Percentiles rank a stretch among this genome's conserved stretches.
phyloP scores from a whole-genome alignment of 768 basidiomycete species.

The Pleurotus cornucopiae region DNA sequence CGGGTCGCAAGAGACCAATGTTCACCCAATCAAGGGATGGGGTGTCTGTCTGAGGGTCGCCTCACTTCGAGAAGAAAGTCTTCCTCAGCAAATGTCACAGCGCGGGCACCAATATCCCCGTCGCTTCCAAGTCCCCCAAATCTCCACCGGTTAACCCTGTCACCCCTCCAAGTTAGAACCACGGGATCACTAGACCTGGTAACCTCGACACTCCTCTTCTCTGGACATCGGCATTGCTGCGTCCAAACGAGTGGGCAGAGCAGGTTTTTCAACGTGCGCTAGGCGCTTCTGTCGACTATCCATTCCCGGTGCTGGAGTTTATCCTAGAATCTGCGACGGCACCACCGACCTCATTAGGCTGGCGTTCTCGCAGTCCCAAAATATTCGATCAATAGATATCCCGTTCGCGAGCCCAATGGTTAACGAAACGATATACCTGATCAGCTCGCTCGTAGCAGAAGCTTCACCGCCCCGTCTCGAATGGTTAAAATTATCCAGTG shows the following conservation, averaged over 20 bases:
- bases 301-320: background rate
- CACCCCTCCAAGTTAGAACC: too few relatives aligned
- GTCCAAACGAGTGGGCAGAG: background rate
- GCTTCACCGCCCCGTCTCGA: background rate
- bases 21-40: too few relatives aligned
- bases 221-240: background rate
- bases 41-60: background rate
- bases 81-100: background rate
- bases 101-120: background rate
- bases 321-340: background rate
- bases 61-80: background rate
- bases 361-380: background rate
- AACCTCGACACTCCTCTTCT: background rate
- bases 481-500: background rate
- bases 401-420: background rate
- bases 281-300: background rate
- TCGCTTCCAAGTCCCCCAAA: too few relatives aligned
- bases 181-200: background rate
- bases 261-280: background rate
- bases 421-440: background rate
- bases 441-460: background rate
- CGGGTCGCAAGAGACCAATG: too few relatives aligned
- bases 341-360: background rate
- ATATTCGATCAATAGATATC: background rate
- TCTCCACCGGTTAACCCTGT: too few relatives aligned